Percentiles rank a stretch among this genome's conserved stretches.
phyloP scores from a whole-genome alignment of 805 yeast genomes.

The Candida pini region DNA sequence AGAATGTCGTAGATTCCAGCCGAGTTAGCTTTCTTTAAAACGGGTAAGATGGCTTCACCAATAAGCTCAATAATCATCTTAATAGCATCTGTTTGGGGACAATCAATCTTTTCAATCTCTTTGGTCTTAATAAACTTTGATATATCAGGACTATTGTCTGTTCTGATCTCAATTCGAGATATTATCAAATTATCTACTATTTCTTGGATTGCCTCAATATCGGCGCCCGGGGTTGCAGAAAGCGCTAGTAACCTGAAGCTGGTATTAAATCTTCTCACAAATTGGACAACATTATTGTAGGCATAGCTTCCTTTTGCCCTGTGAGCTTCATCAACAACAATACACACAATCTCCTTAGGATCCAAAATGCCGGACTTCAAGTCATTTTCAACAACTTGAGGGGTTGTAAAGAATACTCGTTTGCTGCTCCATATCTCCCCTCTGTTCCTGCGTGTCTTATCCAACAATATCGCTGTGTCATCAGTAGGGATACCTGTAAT shows the following conservation, averaged over 20 bases:
- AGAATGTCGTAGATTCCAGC: conserved; percentile 56
- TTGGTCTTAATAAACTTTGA: conserved; percentile 71
- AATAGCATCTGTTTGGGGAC: conserved; percentile 51
- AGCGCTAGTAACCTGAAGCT: conserved; percentile 76
- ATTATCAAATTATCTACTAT: conserved; percentile 70
- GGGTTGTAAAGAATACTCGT: conserved; percentile 88
- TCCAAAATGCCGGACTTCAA: conserved; percentile 65
- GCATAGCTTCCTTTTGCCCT: conserved; percentile 88
- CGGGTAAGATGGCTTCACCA: conserved; percentile 63
- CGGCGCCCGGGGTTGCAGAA: conserved; percentile 95
- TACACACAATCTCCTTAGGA: conserved; percentile 66
- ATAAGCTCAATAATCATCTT: conserved; percentile 47
- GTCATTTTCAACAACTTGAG: conserved; percentile 94
- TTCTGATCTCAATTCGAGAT: conserved; percentile 75
- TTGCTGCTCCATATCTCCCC: conserved; percentile 71
- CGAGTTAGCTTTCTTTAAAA: conserved; percentile 56
- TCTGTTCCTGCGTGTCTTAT: conserved; percentile 49
- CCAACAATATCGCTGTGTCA: conserved; percentile 72
- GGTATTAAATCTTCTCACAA: conserved; percentile 53
- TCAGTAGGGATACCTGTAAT: conserved; percentile 76
- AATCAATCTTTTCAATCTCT: conserved; percentile 52
- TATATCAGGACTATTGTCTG: conserved; percentile 80
- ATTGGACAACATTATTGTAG: conserved; percentile 75
- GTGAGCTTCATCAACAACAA: conserved; percentile 95
- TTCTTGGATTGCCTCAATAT: conserved; percentile 81